phyloP scores from a whole-genome alignment of 129 eudicot species.

The Helianthus annuus region HanXRQr2.0-SUNRISE NC_035438.2:33474981-33475480 shows the following conservation, averaged over 20 bases:
- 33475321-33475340: no score
- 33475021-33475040: constrained; percentile 13
- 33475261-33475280: not conserved
- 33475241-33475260: not conserved
- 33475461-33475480: no score
- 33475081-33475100: constrained; percentile 11
- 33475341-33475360: no score
- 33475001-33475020: not conserved
- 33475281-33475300: no score
- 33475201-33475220: not conserved
- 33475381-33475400: no score
- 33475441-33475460: no score
- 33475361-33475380: no score
- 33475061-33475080: not conserved
- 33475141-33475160: constrained; percentile 31
- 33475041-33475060: constrained; percentile 1
- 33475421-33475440: no score
- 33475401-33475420: no score
- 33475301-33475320: no score
- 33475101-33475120: constrained; percentile 30
- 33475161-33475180: constrained; percentile 33
- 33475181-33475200: not conserved
- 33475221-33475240: constrained; percentile 16
- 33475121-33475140: constrained; percentile 10
- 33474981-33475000: not conserved